A percentile compares a stretch with the other conserved stretches of the same genome.
phyloP scores from a whole-genome alignment of 1,284 basidiomycete genomes.

The Ustilago xerochloae region DNA sequence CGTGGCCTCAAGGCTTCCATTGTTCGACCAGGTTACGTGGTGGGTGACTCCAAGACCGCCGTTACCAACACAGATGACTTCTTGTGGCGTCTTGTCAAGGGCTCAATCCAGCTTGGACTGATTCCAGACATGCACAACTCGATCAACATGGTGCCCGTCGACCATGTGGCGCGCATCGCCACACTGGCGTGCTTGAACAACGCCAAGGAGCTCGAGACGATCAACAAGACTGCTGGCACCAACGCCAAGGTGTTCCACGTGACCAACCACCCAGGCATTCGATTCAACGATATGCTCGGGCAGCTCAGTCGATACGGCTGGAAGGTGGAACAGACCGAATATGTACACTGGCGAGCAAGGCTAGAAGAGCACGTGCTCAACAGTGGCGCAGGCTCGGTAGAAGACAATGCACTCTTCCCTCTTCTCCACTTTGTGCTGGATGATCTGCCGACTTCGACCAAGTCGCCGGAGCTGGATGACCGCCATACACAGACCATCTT shows the following conservation, averaged over 20 bases:
- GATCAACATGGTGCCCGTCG: slow-evolving; percentile 97
- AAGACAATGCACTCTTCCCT: slow-evolving; percentile 95
- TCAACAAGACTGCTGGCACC: slow-evolving; percentile 72
- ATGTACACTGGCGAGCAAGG: slow-evolving; percentile 88
- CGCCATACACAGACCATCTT: slow-evolving; percentile 80
- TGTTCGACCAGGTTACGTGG: slow-evolving; percentile 92
- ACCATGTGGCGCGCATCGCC: slow-evolving; percentile 89
- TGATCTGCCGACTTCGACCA: slow-evolving; percentile 95
- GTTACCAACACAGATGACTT: slow-evolving; percentile 99
- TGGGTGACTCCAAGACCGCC: slow-evolving; percentile 82
- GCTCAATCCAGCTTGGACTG: slow-evolving; percentile 92
- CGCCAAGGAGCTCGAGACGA: slow-evolving; percentile 17
- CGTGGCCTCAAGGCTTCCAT: slow-evolving; percentile 89
- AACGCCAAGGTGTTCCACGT: slow-evolving; percentile 83
- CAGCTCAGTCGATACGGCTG: slow-evolving; percentile 85
- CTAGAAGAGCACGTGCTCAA: slow-evolving; percentile 92
- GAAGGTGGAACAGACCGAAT: slow-evolving; percentile 81
- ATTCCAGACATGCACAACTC: slow-evolving; percentile 98
- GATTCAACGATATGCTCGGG: slow-evolving; percentile 88
- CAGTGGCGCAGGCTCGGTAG: slow-evolving; percentile 70
- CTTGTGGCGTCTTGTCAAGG: slow-evolving; percentile 97
- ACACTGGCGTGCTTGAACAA: slow-evolving; percentile 69
- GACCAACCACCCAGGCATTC: slow-evolving; percentile 84
- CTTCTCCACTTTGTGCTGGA: slow-evolving; percentile 96
- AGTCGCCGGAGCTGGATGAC: slow-evolving; percentile 91